Conservation (phyloP, 352 stramenopile species). For the Phytopythium mirpurense region DNA sequence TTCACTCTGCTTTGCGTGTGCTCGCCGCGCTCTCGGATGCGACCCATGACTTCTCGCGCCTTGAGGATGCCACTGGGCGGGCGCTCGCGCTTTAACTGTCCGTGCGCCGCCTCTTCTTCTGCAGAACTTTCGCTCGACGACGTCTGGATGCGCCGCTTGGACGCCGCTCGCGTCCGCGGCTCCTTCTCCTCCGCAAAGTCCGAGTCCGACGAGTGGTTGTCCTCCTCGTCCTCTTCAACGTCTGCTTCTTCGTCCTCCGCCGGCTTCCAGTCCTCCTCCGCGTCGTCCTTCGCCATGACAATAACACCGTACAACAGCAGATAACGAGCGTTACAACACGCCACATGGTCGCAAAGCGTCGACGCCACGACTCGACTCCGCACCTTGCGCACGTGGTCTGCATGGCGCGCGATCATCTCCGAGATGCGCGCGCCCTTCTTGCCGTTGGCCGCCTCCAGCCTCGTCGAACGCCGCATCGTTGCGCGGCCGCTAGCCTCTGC, state of each 20-base stretch:
- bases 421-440: conserved; percentile 55
- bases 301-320: conserved; percentile 6
- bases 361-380: not conserved
- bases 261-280: conserved; percentile 39
- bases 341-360: not conserved
- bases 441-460: conserved; percentile 39
- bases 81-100: conserved; percentile 16
- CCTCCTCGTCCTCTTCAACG: conserved; percentile 26
- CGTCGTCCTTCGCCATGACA: conserved; percentile 21
- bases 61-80: not conserved
- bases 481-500: too few relatives aligned
- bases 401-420: conserved; percentile 43
- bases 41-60: conserved; percentile 5
- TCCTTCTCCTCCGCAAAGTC: conserved; percentile 26
- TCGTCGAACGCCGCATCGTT: conserved; percentile 59
- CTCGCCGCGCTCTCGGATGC: conserved; percentile 6
- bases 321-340: not conserved
- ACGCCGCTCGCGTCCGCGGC: conserved; percentile 18
- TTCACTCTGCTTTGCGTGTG: not conserved
- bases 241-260: conserved; percentile 19
- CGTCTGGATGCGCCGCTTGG: conserved; percentile 47
- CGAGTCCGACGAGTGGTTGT: conserved; percentile 29
- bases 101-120: conserved; percentile 16
- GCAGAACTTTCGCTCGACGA: conserved; percentile 49
- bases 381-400: conserved; percentile 33